phyloP scores from a whole-genome alignment of 2,329 filamentous ascomycete genomes.

The Trichoderma koningii region DNA sequence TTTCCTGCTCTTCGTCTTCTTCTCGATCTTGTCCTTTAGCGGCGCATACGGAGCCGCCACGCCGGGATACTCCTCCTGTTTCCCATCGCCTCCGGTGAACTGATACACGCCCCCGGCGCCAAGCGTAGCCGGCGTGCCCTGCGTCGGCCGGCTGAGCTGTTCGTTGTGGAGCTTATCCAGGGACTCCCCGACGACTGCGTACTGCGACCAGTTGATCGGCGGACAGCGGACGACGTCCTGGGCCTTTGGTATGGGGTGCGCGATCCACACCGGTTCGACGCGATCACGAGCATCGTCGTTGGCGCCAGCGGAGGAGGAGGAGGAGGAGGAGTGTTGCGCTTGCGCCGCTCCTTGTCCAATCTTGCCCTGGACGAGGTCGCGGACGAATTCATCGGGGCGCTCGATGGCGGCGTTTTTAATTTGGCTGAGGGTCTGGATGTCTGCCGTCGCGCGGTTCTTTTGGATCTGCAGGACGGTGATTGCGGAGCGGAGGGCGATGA shows the following conservation, averaged over 20 bases:
- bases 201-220: slow-evolving; percentile 92
- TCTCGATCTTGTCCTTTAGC: slow-evolving; percentile 51
- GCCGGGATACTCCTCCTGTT: slow-evolving; percentile 51
- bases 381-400: slow-evolving; percentile 71
- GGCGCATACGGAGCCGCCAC: slow-evolving; percentile 61
- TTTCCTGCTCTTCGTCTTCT: slow-evolving; percentile 42
- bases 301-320: too few species aligned
- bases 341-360: slow-evolving; percentile 40
- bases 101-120: slow-evolving; percentile 52
- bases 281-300: slow-evolving; percentile 27
- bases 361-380: slow-evolving; percentile 65
- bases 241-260: slow-evolving; percentile 69
- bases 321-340: too few species aligned
- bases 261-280: slow-evolving; percentile 42
- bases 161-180: slow-evolving; percentile 84
- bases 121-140: slow-evolving; percentile 53
- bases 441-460: slow-evolving; percentile 71
- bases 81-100: slow-evolving; percentile 50
- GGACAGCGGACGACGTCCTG: slow-evolving; percentile 86
- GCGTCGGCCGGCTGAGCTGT: slow-evolving; percentile 66
- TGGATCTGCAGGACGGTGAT: slow-evolving; percentile 88
- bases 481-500: slow-evolving; percentile 80
- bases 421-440: slow-evolving; percentile 69
- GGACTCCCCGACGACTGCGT: slow-evolving; percentile 77
- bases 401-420: slow-evolving; percentile 71